These are phyloP conservation scores for Yarrowia alimentaria DNA, from an alignment of 805 yeast genomes.

Conservation along the genomic window DNA sequence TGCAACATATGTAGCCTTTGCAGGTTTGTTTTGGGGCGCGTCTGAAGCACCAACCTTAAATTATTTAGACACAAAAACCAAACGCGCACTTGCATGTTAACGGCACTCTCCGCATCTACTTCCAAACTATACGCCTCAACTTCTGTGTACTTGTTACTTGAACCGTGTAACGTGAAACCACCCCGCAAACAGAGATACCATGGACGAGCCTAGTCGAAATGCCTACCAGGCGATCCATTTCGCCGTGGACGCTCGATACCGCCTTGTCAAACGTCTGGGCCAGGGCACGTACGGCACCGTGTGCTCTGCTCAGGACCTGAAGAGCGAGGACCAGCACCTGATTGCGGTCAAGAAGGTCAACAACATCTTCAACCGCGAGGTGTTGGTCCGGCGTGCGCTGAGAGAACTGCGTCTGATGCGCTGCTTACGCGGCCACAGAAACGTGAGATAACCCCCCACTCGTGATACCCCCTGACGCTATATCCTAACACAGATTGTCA, in stretches of 20 bases:
- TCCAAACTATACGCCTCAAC: neutral
- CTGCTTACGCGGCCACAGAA: conserved; percentile 81
- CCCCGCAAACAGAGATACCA: conserved; percentile 8
- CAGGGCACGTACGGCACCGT: conserved; percentile 87
- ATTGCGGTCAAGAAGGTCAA: conserved; percentile 82
- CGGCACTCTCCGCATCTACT: neutral
- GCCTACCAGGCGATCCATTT: conserved; percentile 24
- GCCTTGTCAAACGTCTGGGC: conserved; percentile 48
- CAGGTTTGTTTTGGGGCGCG: conserved; percentile 12
- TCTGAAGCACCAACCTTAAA: conserved; percentile 6
- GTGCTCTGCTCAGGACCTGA: conserved; percentile 54
- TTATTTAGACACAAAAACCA: neutral
- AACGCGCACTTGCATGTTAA: neutral
- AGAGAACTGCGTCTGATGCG: conserved; percentile 80
- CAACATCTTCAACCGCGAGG: conserved; percentile 63
- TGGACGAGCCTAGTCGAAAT: conserved; percentile 14
- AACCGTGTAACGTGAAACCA: no score
- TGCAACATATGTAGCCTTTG: no score
- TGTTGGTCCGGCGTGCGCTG: conserved; percentile 72
- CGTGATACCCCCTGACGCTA: conserved; percentile 1
- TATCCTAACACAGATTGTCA: conserved; percentile 55
- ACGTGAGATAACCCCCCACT: conserved; percentile 41
- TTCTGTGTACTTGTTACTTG: neutral
- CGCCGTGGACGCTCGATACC: conserved; percentile 25
- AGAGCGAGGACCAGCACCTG: conserved; percentile 18